Conservation (phyloP, 208 protist genomes). For the Crithidia fasciculata region DNA sequence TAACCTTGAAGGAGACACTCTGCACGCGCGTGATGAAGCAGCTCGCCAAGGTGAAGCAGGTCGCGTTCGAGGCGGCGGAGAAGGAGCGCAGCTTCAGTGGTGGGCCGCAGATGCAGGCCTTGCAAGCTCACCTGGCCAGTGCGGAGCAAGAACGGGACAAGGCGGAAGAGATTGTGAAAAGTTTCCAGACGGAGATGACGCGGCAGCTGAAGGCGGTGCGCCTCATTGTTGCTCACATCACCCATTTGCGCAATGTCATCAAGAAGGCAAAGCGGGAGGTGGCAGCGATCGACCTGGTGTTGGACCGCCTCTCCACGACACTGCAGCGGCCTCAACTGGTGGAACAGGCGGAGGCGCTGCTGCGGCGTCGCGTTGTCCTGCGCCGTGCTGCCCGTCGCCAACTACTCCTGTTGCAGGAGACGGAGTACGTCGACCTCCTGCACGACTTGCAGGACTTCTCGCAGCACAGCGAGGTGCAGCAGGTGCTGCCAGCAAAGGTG, state of each 20-base stretch:
- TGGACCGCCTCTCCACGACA: constrained; percentile 20
- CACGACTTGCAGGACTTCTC: constrained; percentile 24
- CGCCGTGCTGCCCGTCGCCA: constrained; percentile 26
- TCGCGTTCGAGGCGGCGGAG: constrained; percentile 1
- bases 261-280: constrained; percentile 29
- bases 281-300: constrained; percentile 20
- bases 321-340: constrained; percentile 21
- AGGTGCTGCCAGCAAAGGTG: constrained; percentile 29
- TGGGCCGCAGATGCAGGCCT: constrained; percentile 1
- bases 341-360: constrained; percentile 23
- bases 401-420: constrained; percentile 31
- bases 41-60: not conserved
- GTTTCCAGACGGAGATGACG: constrained; percentile 32
- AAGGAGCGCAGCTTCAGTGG: constrained; percentile 6
- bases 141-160: constrained; percentile 18
- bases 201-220: constrained; percentile 31
- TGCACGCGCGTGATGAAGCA: constrained; percentile 22
- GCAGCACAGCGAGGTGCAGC: constrained; percentile 25
- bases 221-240: constrained; percentile 28
- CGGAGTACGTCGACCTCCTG: constrained; percentile 26
- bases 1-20: constrained; percentile 8
- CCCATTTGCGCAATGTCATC: constrained; percentile 22
- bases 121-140: constrained; percentile 14
- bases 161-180: constrained; percentile 17
- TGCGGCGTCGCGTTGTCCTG: constrained; percentile 32